Conservation (phyloP, 2,329 filamentous ascomycete genomes). For the Nothophaeocryptopus gaeumannii region DNA sequence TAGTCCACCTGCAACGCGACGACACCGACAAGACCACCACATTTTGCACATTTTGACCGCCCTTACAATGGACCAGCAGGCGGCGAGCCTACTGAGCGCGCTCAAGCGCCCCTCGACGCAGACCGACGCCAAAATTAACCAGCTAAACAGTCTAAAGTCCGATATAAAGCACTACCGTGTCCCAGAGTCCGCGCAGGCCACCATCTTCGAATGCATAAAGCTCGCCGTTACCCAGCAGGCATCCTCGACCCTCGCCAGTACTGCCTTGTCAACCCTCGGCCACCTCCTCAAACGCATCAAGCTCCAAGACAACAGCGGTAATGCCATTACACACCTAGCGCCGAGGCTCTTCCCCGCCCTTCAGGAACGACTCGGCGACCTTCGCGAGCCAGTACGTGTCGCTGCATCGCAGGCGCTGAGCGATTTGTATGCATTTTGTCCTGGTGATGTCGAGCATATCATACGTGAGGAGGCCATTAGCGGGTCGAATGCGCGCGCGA, state of each 20-base stretch:
- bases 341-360: conserved; percentile 70
- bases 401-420: conserved; percentile 72
- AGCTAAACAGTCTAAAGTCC: conserved; percentile 74
- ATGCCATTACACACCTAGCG: conserved; percentile 64
- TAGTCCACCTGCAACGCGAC: no score
- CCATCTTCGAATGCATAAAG: conserved; percentile 79
- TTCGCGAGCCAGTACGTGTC: conserved; percentile 77
- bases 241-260: conserved; percentile 67
- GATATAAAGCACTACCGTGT: conserved; percentile 91
- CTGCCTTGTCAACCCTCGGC: conserved; percentile 82
- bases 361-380: conserved; percentile 81
- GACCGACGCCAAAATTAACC: conserved; percentile 67
- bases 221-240: conserved; percentile 73
- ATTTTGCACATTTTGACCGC: neutral
- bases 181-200: conserved; percentile 66
- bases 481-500: conserved; percentile 78
- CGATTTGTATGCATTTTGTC: conserved; percentile 70
- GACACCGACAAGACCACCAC: conserved; percentile 2
- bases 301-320: conserved; percentile 75
- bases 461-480: conserved; percentile 75
- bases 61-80: conserved; percentile 55
- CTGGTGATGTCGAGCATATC: conserved; percentile 72
- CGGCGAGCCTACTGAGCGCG: conserved; percentile 51
- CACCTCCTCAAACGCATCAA: conserved; percentile 83
- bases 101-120: conserved; percentile 63